Evolutionary conservation across 257 asterid genomes (phyloP).

Genomic region (Solanum habrochaites): DNA sequence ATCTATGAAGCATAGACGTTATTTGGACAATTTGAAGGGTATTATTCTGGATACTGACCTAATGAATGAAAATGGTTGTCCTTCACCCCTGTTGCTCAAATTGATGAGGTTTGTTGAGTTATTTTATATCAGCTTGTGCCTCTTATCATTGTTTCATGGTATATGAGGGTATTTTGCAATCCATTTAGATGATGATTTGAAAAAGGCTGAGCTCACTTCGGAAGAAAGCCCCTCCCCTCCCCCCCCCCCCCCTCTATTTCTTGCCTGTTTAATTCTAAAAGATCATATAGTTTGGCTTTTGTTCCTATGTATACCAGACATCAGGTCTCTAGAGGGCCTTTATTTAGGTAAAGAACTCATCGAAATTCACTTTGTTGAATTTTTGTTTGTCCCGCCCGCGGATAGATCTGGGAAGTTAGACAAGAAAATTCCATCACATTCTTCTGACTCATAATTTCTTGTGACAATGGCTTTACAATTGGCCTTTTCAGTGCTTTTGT

Average conservation of each 20-base stretch:
- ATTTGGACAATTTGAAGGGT: slow-evolving; percentile 28
- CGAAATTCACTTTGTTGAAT: neutral
- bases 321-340: neutral
- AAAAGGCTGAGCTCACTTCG: neutral
- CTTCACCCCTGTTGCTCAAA: slow-evolving; percentile 63
- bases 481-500: neutral
- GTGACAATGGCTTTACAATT: neutral
- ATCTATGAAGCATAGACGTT: slow-evolving; percentile 19
- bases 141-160: neutral
- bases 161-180: neutral
- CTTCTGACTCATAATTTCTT: neutral
- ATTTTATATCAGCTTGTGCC: neutral
- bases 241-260: neutral
- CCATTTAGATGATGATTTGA: neutral
- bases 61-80: slow-evolving; percentile 60
- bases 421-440: neutral
- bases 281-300: neutral
- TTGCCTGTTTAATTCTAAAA: neutral
- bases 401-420: neutral
- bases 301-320: neutral
- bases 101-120: slow-evolving; percentile 57
- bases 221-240: neutral
- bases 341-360: neutral
- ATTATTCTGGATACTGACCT: slow-evolving; percentile 26
- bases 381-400: neutral